These are phyloP conservation scores for Hanseniaspora pseudoguilliermondii DNA, from an alignment of 805 yeast species.

Conservation along the genomic window DNA sequence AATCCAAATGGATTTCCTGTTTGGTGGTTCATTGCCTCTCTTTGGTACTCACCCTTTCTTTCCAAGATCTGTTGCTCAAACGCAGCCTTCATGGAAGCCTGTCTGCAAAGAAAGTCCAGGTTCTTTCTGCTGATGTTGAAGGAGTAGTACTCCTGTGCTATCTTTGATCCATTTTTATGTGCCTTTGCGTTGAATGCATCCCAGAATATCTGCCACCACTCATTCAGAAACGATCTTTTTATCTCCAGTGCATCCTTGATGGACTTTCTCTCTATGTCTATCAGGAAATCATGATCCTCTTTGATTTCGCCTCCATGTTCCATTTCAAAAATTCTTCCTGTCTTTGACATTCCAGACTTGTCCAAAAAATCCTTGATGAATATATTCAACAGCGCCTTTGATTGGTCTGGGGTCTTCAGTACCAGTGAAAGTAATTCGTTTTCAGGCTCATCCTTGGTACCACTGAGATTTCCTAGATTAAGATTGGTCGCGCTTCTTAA, in stretches of 20 bases:
- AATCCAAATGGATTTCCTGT: slow-evolving; percentile 2
- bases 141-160: slow-evolving; percentile 62
- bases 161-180: slow-evolving; percentile 45
- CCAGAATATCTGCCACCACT: slow-evolving; percentile 97
- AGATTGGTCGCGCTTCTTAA: neutral
- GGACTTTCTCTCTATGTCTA: slow-evolving; percentile 1
- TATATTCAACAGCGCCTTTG: slow-evolving; percentile 55
- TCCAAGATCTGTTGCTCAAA: slow-evolving; percentile 33
- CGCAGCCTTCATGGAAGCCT: slow-evolving; percentile 34
- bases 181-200: slow-evolving; percentile 78
- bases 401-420: neutral
- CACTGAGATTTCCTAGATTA: neutral
- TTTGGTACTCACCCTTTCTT: slow-evolving; percentile 28
- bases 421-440: neutral
- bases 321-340: slow-evolving; percentile 60
- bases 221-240: slow-evolving; percentile 71
- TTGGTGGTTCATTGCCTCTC: slow-evolving; percentile 24
- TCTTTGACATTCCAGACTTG: slow-evolving; percentile 56
- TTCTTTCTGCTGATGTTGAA: slow-evolving; percentile 46
- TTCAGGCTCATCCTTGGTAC: neutral
- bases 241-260: slow-evolving; percentile 29
- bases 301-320: slow-evolving; percentile 50
- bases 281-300: slow-evolving; percentile 16
- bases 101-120: slow-evolving; percentile 42
- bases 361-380: slow-evolving; percentile 75